Conservation (phyloP, 148 eudicot species). For the Vaccinium darrowii region DNA sequence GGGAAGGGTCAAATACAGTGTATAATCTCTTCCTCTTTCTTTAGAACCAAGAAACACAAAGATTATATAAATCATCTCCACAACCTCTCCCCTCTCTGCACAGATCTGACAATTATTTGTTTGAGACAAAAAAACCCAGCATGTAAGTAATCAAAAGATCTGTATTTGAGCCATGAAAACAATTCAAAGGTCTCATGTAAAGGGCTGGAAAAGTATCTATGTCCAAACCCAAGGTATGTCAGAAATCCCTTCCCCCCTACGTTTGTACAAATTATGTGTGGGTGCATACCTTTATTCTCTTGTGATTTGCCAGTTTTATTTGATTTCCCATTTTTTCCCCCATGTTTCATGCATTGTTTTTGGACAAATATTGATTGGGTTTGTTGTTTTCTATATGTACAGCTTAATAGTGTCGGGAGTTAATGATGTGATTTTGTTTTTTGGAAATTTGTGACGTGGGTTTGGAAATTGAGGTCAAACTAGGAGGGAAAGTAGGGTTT, state of each 20-base stretch:
- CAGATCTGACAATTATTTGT: neutral
- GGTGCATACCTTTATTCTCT: neutral
- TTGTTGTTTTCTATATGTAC: conserved; percentile 10
- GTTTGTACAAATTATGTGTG: neutral
- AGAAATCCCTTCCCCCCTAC: neutral
- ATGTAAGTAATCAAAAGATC: conserved; percentile 12
- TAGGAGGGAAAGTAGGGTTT: conserved; percentile 14
- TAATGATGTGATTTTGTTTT: neutral
- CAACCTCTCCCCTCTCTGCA: neutral
- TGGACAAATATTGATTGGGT: conserved; percentile 12
- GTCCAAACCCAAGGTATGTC: conserved; percentile 15
- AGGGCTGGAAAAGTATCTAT: conserved; percentile 11
- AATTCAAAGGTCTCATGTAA: conserved; percentile 13
- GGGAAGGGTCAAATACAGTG: conserved; percentile 16
- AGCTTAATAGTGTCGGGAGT: conserved; percentile 51
- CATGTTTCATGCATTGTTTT: neutral
- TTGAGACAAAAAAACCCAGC: neutral
- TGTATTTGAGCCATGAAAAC: conserved; percentile 12
- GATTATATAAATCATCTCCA: neutral
- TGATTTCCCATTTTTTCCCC: neutral
- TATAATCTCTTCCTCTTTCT: conserved; percentile 9
- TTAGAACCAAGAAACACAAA: conserved; percentile 4
- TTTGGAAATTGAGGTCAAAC: conserved; percentile 23
- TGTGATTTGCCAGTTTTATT: neutral
- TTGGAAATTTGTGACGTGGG: conserved; percentile 25